phyloP scores from a whole-genome alignment of 257 asterid genomes.

The Petrea volubilis region DNA sequence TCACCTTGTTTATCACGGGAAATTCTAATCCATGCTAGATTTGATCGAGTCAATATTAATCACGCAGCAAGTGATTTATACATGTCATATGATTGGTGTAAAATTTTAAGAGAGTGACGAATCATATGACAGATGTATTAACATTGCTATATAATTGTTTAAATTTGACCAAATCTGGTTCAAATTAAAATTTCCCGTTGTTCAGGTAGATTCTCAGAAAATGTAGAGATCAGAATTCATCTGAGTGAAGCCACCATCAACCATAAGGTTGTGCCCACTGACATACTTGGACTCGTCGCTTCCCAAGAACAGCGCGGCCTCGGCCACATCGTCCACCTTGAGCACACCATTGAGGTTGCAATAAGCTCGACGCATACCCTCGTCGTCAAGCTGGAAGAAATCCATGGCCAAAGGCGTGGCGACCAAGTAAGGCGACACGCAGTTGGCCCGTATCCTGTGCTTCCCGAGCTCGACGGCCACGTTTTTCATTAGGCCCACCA shows the following conservation, averaged over 20 bases:
- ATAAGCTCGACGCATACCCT: background rate
- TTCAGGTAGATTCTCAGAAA: background rate
- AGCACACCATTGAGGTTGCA: slow-evolving; percentile 20
- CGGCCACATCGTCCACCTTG: slow-evolving; percentile 22
- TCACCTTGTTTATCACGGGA: no score
- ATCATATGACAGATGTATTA: no score
- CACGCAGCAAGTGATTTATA: no score
- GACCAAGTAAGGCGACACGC: slow-evolving; percentile 30
- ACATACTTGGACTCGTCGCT: slow-evolving; percentile 34
- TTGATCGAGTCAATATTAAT: no score
- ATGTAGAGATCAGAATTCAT: background rate
- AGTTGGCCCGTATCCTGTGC: slow-evolving; percentile 38
- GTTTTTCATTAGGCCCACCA: slow-evolving; percentile 35
- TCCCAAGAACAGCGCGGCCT: slow-evolving; percentile 33
- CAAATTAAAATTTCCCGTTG: no score
- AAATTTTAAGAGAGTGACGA: no score
- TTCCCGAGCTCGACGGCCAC: slow-evolving; percentile 36
- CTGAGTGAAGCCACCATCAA: slow-evolving; percentile 32
- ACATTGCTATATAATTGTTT: no score
- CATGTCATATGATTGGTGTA: no score
- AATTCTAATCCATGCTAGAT: no score
- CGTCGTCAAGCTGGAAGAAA: background rate
- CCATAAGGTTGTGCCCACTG: slow-evolving; percentile 38
- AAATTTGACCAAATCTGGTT: no score
- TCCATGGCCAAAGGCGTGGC: slow-evolving; percentile 18